A percentile compares a stretch with the other conserved stretches of the same genome.
Evolutionary conservation across 345 rosid species (phyloP).

Genomic region (Abelmoschus esculentus): DNA sequence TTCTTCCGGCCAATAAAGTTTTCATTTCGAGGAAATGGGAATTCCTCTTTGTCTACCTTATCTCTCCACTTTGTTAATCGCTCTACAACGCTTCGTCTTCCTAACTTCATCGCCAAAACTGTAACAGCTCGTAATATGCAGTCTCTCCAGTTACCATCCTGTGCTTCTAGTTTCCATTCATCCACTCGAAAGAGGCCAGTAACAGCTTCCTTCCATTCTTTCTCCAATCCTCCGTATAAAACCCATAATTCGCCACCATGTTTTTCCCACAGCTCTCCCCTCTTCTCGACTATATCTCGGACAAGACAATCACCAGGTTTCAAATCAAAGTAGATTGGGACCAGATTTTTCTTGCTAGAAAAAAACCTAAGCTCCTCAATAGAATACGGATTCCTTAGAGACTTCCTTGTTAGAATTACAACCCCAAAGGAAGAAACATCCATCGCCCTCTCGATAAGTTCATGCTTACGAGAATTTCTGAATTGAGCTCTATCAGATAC

Average conservation of each 20-base stretch:
- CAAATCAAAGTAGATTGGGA: constrained; percentile 81
- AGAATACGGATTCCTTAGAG: constrained; percentile 65
- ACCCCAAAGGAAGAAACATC: constrained; percentile 81
- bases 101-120: constrained; percentile 64
- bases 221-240: constrained; percentile 77
- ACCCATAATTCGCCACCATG: constrained; percentile 84
- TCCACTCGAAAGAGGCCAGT: constrained; percentile 56
- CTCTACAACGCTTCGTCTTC: constrained; percentile 87
- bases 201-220: constrained; percentile 91
- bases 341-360: constrained; percentile 74
- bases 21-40: constrained; percentile 78
- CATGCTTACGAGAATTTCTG: constrained; percentile 63
- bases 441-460: constrained; percentile 69
- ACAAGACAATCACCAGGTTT: constrained; percentile 81
- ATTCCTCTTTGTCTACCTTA: constrained; percentile 73
- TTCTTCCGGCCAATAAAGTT: constrained; percentile 82
- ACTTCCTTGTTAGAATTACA: constrained; percentile 68
- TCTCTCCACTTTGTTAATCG: constrained; percentile 78
- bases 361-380: constrained; percentile 86
- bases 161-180: constrained; percentile 93
- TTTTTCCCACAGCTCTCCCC: constrained; percentile 94
- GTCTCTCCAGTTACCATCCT: constrained; percentile 85
- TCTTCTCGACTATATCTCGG: constrained; percentile 85
- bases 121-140: constrained; percentile 70
- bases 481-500: constrained; percentile 72